Evolutionary conservation across 257 asterid species (phyloP), one percentile per base, ranked within the genome.

Genomic region (Nicotiana obtusifolia): DNA sequence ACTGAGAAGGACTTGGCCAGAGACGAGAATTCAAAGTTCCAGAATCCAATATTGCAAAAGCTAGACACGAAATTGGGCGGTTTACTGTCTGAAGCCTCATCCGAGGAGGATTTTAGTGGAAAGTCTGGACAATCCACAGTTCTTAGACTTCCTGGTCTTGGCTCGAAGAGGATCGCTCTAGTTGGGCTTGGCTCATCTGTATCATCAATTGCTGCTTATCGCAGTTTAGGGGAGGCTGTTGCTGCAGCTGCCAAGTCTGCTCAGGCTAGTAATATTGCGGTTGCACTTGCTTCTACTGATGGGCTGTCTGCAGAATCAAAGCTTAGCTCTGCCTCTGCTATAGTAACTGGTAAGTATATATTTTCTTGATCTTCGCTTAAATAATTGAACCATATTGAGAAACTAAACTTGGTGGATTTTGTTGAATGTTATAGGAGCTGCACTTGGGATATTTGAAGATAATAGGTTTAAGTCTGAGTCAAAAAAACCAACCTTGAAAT

Each of bases 91-190:
- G 98, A 93, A 83, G 97, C 90, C 64, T 91, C 98, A 22, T 79
- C 86, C 0, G 98, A 94, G 91, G 98, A 96, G 87, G 97, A 94
- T 79, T 96, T 96, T 84, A 89, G 92, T 5, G 99, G 99, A 57
- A 94, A 96, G 86, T 80, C 92, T 0, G 99, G 99, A 62, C 98
- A 93, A 85, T 92, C 97, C 9, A 91, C 98, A 35, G 66, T 90
- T 81, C 95, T 94, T 59, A 89, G 99, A 84, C 83, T 96, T 87
- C 88, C 97, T 4, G 95, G 94, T 67, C 87, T 93, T 85, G 92
- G 97, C 67, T 88, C 95, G 15, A 96, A 96, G 85, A 88, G 98
- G 86, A 85, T 96, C 66, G 90, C 95, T 76, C 83, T 96, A 85
- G 86, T 93, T 82, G 99, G 99, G 44, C 93, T 96, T 52, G 98